Base-by-base conservation (phyloP, 164 flowering plant genomes). In the Dillenia turbinata region DNA sequence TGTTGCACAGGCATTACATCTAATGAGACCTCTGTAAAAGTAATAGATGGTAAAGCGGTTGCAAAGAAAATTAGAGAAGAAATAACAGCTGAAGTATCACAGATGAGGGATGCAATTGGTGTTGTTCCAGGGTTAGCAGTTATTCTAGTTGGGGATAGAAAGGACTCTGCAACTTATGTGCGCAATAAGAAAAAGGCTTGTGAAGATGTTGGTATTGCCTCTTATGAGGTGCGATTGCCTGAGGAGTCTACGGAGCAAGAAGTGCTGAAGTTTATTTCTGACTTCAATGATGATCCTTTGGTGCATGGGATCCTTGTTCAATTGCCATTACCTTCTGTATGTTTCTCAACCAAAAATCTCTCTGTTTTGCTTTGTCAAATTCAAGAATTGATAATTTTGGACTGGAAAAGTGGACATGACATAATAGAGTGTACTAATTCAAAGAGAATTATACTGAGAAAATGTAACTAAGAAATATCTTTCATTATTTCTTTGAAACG, bases 301-400 rank as follows among this genome's bases (percentile, higher is more conserved):
- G 85, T 92, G 64, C 96, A 92, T 74, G 99, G 97, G 47, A 92
- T 95, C 66, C 94, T 92, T 69, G 92, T 95, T 72, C 99, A 95
- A 77, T 70, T 95, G 40, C 99, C 99, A 56, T 77, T 95, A 10
- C 97, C 99, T 66, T 74, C 80, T 54, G 98, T 94, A 82, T 65
- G 88, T 48, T 60, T 67, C 76, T 59, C 12, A 50, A 47, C 44
- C 40, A 5, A 43, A 9, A 49, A 49, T 61, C 44, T 47, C 24
- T 50, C 60, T 17, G 9, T 46, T 7, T 55, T 54, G 40, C 7
- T 54, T 10, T 24, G 26, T 22, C 69, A 54, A 33, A 4, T 33
- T 33, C 7, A 33, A 33, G 40, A 4, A 33, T 33, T 4, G 40
- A 33, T 33, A 33, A 33, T 33, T 33, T 33, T 33, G 40, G 40